phyloP scores from a whole-genome alignment of 73 alveolate species.

The Loxodes magnus region DNA sequence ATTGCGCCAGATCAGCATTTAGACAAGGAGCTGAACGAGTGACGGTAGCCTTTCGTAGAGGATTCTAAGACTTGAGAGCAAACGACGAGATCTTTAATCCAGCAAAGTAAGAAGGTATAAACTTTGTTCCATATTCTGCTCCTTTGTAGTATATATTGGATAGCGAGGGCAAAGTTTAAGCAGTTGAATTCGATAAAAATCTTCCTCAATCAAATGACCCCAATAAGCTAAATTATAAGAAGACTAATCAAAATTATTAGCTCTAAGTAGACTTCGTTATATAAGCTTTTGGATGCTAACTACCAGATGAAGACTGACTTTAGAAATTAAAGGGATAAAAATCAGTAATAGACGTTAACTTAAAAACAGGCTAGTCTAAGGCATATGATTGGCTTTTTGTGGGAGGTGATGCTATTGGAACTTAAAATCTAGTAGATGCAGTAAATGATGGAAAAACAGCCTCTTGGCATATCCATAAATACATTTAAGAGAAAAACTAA shows the following conservation, averaged over 20 bases:
- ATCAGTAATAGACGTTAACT: constrained; percentile 18
- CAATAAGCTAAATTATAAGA: constrained; percentile 21
- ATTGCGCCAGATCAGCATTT: too few relatives aligned
- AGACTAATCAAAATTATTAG: constrained; percentile 21
- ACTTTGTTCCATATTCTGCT: constrained; percentile 34
- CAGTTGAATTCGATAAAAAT: constrained; percentile 42
- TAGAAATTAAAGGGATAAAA: constrained; percentile 17
- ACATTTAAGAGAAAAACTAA: constrained; percentile 24
- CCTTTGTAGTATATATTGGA: constrained; percentile 30
- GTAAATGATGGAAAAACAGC: constrained; percentile 65
- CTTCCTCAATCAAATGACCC: constrained; percentile 37
- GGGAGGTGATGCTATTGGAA: constrained; percentile 54
- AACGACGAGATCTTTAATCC: constrained; percentile 47
- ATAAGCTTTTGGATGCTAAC: constrained; percentile 35
- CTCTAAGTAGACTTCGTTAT: constrained; percentile 34
- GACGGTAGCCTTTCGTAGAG: constrained; percentile 56
- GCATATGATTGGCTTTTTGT: too few relatives aligned
- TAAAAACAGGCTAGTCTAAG: constrained; percentile 20
- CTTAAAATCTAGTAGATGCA: constrained; percentile 45
- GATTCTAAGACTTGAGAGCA: too few relatives aligned
- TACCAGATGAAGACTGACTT: constrained; percentile 35
- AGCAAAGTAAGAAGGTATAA: constrained; percentile 40
- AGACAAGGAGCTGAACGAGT: constrained; percentile 77
- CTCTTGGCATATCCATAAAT: constrained; percentile 42
- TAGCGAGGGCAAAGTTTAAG: constrained; percentile 14